phyloP scores from a whole-genome alignment of 352 stramenopile species.

The Phytophthora meadii region DNA sequence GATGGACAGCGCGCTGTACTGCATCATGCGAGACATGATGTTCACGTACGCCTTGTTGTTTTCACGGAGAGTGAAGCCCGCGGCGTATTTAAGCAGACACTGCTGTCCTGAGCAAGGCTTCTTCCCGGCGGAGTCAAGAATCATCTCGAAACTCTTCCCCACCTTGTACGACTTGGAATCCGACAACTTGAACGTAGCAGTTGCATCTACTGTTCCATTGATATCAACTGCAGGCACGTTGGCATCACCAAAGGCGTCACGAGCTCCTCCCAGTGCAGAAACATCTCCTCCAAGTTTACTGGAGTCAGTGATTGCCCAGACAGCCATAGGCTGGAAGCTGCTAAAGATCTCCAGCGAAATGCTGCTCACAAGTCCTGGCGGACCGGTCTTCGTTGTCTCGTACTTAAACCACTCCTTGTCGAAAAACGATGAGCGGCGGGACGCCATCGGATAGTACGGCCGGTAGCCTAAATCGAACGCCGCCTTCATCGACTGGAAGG shows the following conservation, averaged over 20 bases:
- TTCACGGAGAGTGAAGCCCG: conserved; percentile 53
- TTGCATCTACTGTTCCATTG: conserved; percentile 35
- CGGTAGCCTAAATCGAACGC: conserved; percentile 67
- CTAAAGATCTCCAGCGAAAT: conserved; percentile 67
- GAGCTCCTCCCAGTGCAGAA: conserved; percentile 42
- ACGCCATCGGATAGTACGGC: conserved; percentile 88
- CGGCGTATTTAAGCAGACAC: conserved; percentile 69
- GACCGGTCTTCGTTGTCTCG: conserved; percentile 52
- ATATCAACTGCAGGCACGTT: conserved; percentile 48
- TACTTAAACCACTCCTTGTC: conserved; percentile 85
- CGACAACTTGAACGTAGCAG: conserved; percentile 38
- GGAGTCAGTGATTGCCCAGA: conserved; percentile 74
- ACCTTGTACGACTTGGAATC: conserved; percentile 51
- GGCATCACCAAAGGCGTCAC: conserved; percentile 44
- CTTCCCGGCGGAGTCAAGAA: conserved; percentile 41
- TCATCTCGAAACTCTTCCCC: conserved; percentile 59
- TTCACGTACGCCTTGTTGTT: conserved; percentile 61
- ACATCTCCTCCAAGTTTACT: conserved; percentile 26
- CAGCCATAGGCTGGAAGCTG: conserved; percentile 73
- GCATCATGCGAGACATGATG: conserved; percentile 89
- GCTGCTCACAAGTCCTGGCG: conserved; percentile 56
- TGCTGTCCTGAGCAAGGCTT: conserved; percentile 40
- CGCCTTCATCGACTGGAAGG: conserved; percentile 74
- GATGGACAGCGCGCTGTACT: conserved; percentile 83
- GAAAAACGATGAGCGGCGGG: conserved; percentile 91